phyloP scores from a whole-genome alignment of 2,329 filamentous ascomycete genomes.

The Clonostachys chloroleuca region DNA sequence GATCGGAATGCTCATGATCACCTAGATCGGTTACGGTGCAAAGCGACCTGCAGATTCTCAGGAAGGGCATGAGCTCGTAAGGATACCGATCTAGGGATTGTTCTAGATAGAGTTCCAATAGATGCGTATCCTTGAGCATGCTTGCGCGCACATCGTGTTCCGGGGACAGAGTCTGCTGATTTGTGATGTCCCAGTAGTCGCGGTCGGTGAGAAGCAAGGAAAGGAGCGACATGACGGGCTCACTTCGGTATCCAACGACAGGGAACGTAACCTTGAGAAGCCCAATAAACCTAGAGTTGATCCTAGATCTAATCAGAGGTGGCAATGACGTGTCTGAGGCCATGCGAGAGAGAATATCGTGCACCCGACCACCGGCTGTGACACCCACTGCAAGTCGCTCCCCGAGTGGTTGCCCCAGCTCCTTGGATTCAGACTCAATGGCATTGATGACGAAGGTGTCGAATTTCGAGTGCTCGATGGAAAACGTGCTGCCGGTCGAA shows the following conservation, averaged over 20 bases:
- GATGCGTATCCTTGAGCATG: constrained; percentile 26
- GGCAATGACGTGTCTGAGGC: constrained; percentile 43
- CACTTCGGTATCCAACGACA: constrained; percentile 67
- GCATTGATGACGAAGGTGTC: constrained; percentile 44
- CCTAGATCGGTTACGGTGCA: constrained; percentile 25
- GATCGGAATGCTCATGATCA: constrained; percentile 32
- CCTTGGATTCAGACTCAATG: no score
- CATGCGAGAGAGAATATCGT: constrained; percentile 49
- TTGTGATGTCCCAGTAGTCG: constrained; percentile 49
- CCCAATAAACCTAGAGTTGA: constrained; percentile 63
- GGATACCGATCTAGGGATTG: constrained; percentile 76
- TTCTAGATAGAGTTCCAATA: constrained; percentile 58
- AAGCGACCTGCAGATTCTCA: constrained; percentile 66
- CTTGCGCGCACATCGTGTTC: constrained; percentile 24
- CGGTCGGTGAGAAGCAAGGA: constrained; percentile 55
- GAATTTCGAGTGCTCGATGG: constrained; percentile 55
- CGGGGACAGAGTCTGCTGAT: constrained; percentile 18
- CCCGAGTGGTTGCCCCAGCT: no score
- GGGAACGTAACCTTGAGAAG: constrained; percentile 64
- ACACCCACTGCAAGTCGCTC: constrained; percentile 44
- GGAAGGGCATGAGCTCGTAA: constrained; percentile 76
- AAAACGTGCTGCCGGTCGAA: constrained; percentile 58
- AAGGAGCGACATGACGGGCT: constrained; percentile 63
- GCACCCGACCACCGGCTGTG: constrained; percentile 46
- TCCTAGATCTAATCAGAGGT: constrained; percentile 53